A percentile compares a stretch with the other conserved stretches of the same genome.
Conservation (phyloP, 164 flowering plant species). For the Taxillus chinensis region DNA sequence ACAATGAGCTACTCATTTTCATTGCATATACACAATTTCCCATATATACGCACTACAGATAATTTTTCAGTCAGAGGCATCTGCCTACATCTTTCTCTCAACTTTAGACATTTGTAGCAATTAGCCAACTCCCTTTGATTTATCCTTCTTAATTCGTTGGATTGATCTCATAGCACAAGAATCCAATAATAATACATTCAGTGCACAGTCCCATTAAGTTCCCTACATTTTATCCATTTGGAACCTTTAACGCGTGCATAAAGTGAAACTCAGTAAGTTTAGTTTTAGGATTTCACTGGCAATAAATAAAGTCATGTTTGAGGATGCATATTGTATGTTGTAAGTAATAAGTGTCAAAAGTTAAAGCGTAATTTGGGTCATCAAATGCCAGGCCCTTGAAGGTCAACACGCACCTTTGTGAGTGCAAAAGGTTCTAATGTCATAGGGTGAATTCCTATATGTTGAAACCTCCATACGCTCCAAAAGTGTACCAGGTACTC, state of each 20-base stretch:
- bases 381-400: slow-evolving; percentile 7
- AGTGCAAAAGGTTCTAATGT: slow-evolving; percentile 46
- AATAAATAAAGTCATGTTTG: too few relatives aligned
- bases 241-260: background rate
- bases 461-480: slow-evolving; percentile 30
- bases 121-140: too few relatives aligned
- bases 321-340: too few relatives aligned
- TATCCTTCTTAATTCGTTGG: too few relatives aligned
- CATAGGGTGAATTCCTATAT: slow-evolving; percentile 26
- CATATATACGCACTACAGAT: background rate
- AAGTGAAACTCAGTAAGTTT: background rate
- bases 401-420: slow-evolving; percentile 38
- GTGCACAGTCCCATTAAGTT: background rate
- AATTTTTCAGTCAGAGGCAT: background rate
- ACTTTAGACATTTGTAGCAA: too few relatives aligned
- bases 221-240: background rate
- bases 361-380: background rate
- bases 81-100: too few relatives aligned
- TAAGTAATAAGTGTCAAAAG: too few relatives aligned
- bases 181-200: background rate
- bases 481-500: slow-evolving; percentile 22
- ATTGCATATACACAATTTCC: background rate
- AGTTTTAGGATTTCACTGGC: background rate
- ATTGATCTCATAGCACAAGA: background rate
- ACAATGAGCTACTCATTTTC: background rate